Conservation (phyloP, 2,329 filamentous ascomycete species). For the Cercospora sojina region DNA sequence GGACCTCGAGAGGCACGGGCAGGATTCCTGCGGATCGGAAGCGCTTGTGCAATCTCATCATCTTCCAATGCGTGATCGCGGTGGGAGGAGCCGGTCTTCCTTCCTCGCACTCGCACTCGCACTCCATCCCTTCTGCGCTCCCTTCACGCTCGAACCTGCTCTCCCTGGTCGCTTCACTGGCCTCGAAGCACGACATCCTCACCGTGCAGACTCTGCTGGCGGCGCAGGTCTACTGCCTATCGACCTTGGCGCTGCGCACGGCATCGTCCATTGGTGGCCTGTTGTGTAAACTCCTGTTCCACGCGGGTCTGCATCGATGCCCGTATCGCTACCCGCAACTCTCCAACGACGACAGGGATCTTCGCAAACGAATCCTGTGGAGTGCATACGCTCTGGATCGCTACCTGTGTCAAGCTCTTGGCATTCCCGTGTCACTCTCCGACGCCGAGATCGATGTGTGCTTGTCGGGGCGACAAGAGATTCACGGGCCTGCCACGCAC, state of each 20-base stretch:
- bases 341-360: slow-evolving; percentile 33
- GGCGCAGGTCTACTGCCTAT: slow-evolving; percentile 51
- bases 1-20: slow-evolving; percentile 32
- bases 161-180: slow-evolving; percentile 41
- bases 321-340: slow-evolving; percentile 48
- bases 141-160: slow-evolving; percentile 39
- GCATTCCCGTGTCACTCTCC: slow-evolving; percentile 40
- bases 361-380: slow-evolving; percentile 47
- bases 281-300: slow-evolving; percentile 49
- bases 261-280: slow-evolving; percentile 52
- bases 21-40: slow-evolving; percentile 24
- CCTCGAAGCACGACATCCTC: slow-evolving; percentile 45
- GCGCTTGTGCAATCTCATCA: slow-evolving; percentile 39
- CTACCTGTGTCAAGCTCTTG: slow-evolving; percentile 40
- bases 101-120: slow-evolving; percentile 18
- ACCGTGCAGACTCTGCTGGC: slow-evolving; percentile 53
- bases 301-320: slow-evolving; percentile 54
- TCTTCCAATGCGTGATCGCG: slow-evolving; percentile 54
- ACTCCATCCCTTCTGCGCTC: slow-evolving; percentile 39
- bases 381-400: slow-evolving; percentile 43
- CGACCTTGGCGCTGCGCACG: slow-evolving; percentile 50
- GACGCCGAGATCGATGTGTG: slow-evolving; percentile 45
- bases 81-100: slow-evolving; percentile 39
- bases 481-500: slow-evolving; percentile 29
- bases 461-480: slow-evolving; percentile 34